Conservation (phyloP, 345 rosid species). For the Mercurialis annua region DNA sequence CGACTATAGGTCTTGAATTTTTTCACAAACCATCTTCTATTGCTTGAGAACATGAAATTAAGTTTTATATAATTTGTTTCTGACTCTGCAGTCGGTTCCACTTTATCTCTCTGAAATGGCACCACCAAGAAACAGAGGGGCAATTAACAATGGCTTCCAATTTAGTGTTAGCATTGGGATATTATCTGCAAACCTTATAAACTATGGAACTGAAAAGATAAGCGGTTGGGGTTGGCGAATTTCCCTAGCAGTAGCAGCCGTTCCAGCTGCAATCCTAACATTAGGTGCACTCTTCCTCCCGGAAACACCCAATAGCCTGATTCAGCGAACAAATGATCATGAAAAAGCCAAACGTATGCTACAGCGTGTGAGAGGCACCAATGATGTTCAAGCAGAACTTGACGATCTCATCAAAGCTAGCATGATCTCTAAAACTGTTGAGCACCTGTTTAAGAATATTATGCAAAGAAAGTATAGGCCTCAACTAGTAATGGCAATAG, state of each 20-base stretch:
- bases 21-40: too few species aligned
- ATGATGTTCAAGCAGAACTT: constrained; percentile 49
- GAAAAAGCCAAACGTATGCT: constrained; percentile 47
- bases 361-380: constrained; percentile 53
- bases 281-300: constrained; percentile 63
- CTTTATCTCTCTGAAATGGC: constrained; percentile 84
- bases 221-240: constrained; percentile 74
- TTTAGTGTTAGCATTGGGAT: constrained; percentile 56
- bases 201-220: constrained; percentile 65
- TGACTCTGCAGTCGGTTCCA: constrained; percentile 62
- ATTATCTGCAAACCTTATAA: constrained; percentile 50
- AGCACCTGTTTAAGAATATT: constrained; percentile 42
- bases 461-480: constrained; percentile 50
- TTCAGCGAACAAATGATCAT: constrained; percentile 37
- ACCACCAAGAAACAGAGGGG: constrained; percentile 70
- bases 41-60: too few species aligned
- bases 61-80: too few species aligned
- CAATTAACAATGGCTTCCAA: constrained; percentile 71
- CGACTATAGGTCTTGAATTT: too few species aligned
- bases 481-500: constrained; percentile 64
- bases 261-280: constrained; percentile 59
- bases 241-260: constrained; percentile 63
- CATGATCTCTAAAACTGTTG: constrained; percentile 21
- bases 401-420: constrained; percentile 57
- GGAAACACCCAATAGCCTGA: constrained; percentile 68